Evolutionary conservation across 306 rosid species (phyloP).

Genomic region (Rosa lucieae): DNA sequence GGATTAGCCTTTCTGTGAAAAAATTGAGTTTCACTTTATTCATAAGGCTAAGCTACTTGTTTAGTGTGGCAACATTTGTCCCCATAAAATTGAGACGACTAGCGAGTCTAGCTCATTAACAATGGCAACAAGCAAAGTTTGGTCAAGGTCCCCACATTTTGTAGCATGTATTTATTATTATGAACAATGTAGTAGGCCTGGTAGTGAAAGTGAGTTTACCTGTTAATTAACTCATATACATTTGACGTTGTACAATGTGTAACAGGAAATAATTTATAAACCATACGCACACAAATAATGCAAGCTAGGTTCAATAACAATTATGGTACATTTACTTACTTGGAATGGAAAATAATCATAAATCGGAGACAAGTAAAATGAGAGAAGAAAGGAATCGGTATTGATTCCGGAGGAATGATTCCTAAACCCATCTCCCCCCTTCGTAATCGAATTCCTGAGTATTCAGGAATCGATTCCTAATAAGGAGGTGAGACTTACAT

Average conservation of each 20-base stretch:
- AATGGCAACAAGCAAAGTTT: conserved; percentile 1
- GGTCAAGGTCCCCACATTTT: conserved; percentile 3
- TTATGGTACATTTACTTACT: no score
- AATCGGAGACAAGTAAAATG: no score
- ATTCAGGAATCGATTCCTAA: no score
- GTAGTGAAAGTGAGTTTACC: background rate
- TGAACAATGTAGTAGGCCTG: background rate
- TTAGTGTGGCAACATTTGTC: background rate
- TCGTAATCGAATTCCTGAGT: no score
- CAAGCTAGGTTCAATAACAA: no score
- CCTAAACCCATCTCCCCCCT: no score
- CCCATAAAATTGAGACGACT: background rate
- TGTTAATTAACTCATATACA: background rate
- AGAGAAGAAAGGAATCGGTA: no score
- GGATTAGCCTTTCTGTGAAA: background rate
- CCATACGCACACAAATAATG: no score
- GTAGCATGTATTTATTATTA: background rate
- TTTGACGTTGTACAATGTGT: background rate
- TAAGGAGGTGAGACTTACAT: no score
- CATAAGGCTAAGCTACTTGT: background rate
- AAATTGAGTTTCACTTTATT: background rate
- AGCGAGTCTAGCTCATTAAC: background rate
- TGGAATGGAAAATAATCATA: no score
- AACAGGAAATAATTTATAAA: background rate
- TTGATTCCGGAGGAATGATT: no score